phyloP scores from a whole-genome alignment of 352 stramenopile genomes.

The Elongisporangium senticosum region DNA sequence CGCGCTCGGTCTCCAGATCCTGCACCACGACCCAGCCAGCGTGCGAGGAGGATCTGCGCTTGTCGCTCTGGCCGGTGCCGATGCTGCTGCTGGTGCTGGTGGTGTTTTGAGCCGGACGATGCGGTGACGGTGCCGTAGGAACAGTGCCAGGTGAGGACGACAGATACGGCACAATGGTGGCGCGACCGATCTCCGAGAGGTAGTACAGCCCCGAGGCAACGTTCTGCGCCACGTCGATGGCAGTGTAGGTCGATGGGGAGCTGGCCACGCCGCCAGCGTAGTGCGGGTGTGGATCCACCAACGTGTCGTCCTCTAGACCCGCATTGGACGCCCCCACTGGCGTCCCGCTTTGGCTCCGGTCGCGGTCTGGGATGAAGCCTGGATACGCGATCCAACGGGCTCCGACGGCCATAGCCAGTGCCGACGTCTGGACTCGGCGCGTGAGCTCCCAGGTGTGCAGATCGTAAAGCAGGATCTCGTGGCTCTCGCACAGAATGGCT shows the following conservation, averaged over 20 bases:
- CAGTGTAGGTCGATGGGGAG: constrained; percentile 48
- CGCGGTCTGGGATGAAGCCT: constrained; percentile 36
- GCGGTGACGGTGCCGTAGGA: not conserved
- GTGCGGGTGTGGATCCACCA: constrained; percentile 5
- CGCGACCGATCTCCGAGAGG: constrained; percentile 59
- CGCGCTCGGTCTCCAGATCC: constrained; percentile 51
- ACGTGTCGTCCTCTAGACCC: constrained; percentile 5
- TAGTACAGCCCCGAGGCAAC: constrained; percentile 86
- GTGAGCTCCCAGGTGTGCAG: constrained; percentile 38
- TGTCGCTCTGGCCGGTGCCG: constrained; percentile 10
- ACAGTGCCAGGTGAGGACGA: constrained; percentile 48
- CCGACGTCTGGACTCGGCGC: constrained; percentile 41
- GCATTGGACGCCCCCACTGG: not conserved
- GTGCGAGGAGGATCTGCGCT: constrained; percentile 19
- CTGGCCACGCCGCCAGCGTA: constrained; percentile 14
- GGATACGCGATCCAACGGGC: constrained; percentile 68
- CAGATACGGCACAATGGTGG: constrained; percentile 70
- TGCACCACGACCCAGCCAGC: constrained; percentile 64
- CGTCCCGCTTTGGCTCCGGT: not conserved
- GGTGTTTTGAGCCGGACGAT: not conserved
- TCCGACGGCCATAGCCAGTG: constrained; percentile 59
- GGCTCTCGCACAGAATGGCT: constrained; percentile 59
- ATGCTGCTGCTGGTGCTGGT: constrained; percentile 10
- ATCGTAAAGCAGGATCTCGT: constrained; percentile 66
- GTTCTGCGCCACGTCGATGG: constrained; percentile 82